Conservation (phyloP, 129 eudicot genomes). For the Scalesia atractyloides region DNA sequence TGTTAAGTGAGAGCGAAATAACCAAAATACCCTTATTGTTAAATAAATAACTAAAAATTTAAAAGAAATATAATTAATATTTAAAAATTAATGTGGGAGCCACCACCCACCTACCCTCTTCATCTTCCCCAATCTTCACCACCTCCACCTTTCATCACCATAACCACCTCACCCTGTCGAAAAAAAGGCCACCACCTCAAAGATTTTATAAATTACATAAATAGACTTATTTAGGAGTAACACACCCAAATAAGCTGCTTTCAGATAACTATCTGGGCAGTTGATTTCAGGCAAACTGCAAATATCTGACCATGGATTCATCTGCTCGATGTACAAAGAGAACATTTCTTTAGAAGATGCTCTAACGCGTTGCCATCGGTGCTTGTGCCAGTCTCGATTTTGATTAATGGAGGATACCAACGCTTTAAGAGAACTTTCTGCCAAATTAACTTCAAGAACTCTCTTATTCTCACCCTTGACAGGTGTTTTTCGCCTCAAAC, state of each 20-base stretch:
- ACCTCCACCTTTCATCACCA: too few species aligned
- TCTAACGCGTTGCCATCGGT: conserved; percentile 48
- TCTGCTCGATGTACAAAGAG: conserved; percentile 79
- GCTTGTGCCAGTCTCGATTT: conserved; percentile 33
- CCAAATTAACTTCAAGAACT: conserved; percentile 85
- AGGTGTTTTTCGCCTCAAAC: conserved; percentile 85
- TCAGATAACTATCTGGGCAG: conserved; percentile 81
- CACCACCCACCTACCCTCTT: too few species aligned
- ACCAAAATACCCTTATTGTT: too few species aligned
- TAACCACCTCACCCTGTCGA: too few species aligned
- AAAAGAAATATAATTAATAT: too few species aligned
- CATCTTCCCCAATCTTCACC: too few species aligned
- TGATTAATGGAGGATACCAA: conserved; percentile 61
- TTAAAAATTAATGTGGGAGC: too few species aligned
- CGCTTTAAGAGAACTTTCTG: conserved; percentile 92
- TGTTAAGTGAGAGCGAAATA: too few species aligned
- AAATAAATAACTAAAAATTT: too few species aligned
- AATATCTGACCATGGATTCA: conserved; percentile 85
- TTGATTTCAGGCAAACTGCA: conserved; percentile 78
- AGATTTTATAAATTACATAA: not conserved
- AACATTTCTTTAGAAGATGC: conserved; percentile 81
- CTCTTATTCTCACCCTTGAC: conserved; percentile 63
- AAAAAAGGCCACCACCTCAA: too few species aligned
- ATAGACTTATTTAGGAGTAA: not conserved
- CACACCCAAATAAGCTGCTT: conserved; percentile 83